Base-by-base conservation (phyloP, 83 land plant genomes). In the Diphasiastrum complanatum region DNA sequence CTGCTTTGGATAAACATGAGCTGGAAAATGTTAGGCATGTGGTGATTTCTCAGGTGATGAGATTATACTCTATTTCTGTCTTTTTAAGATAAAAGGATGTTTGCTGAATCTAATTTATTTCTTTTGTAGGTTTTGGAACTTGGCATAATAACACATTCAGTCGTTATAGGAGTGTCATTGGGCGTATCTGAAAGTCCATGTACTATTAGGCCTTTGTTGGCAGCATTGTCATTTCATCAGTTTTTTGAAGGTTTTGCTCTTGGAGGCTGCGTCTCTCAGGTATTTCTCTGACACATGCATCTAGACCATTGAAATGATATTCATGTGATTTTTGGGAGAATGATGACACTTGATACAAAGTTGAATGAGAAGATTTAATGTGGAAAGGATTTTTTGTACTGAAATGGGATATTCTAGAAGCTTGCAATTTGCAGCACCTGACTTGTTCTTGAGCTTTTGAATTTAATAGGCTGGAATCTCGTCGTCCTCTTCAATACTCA, bases 231-330 rank as follows among this genome's bases (percentile, higher is more conserved):
- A 2, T 79, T 83, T 41, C 86, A 83, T 25, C 86, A 79, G 52
- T 72, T 83, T 20, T 83, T 83, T 29, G 86, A 83, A 47, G 86
- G 86, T 16, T 69, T 79, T 75, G 86, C 82, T 0, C 80, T 83
- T 19, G 86, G 86, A 8, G 86, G 83, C 5, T 79, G 83, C 65
- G 67, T 83, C 31, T 79, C 83, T 24, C 79, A 78, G 82, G 85
- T 82, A 68, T 0, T 26, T 2, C 24, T 28, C 26, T n/a, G n/a
- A n/a, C n/a, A n/a, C n/a, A n/a, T n/a, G n/a, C n/a, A n/a, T n/a
- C n/a, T n/a, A n/a, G n/a, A n/a, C n/a, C n/a, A n/a, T n/a, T n/a
- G n/a, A n/a, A n/a, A n/a, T n/a, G n/a, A n/a, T n/a, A n/a, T n/a
- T n/a, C 40, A 41, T 22, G 23, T 45, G 29, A 18, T 8, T 3